Evolutionary conservation across 116 monocot species (phyloP).

Genomic region (Cymodocea nodosa): DNA sequence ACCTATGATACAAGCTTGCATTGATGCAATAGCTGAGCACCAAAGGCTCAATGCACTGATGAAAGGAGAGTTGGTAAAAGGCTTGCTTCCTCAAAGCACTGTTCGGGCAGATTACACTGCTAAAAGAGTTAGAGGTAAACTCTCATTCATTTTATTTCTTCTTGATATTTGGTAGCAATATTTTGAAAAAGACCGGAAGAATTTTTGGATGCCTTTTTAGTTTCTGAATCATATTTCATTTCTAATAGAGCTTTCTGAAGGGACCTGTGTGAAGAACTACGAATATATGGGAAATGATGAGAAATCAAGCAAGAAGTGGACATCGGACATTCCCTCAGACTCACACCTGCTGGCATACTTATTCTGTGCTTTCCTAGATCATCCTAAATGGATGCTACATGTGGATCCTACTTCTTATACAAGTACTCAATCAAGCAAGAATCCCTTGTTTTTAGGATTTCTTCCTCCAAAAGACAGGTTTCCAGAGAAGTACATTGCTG

Average conservation of each 20-base stretch:
- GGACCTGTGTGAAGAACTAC: slow-evolving; percentile 87
- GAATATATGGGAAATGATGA: slow-evolving; percentile 46
- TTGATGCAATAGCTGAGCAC: slow-evolving; percentile 81
- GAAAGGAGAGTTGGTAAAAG: slow-evolving; percentile 92
- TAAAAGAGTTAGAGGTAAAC: slow-evolving; percentile 58
- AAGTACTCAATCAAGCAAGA: slow-evolving; percentile 72
- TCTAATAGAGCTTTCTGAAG: slow-evolving; percentile 77
- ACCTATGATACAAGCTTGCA: slow-evolving; percentile 58
- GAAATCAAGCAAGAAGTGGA: slow-evolving; percentile 52
- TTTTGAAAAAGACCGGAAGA: not conserved
- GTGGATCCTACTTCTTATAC: slow-evolving; percentile 78
- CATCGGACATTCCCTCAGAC: slow-evolving; percentile 72
- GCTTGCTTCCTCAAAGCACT: slow-evolving; percentile 68
- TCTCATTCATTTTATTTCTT: not conserved
- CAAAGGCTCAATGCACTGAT: slow-evolving; percentile 84
- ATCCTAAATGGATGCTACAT: slow-evolving; percentile 95
- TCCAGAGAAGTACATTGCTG: slow-evolving; percentile 91
- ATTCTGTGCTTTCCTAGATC: slow-evolving; percentile 86
- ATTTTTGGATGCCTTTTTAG: not conserved
- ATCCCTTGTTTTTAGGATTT: slow-evolving; percentile 81
- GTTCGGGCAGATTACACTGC: slow-evolving; percentile 68
- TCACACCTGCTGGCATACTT: slow-evolving; percentile 73
- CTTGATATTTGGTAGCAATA: not conserved
- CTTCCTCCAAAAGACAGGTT: slow-evolving; percentile 92
- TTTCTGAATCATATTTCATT: not conserved